Conservation (phyloP, 306 rosid species). For the Glycine soja region DNA sequence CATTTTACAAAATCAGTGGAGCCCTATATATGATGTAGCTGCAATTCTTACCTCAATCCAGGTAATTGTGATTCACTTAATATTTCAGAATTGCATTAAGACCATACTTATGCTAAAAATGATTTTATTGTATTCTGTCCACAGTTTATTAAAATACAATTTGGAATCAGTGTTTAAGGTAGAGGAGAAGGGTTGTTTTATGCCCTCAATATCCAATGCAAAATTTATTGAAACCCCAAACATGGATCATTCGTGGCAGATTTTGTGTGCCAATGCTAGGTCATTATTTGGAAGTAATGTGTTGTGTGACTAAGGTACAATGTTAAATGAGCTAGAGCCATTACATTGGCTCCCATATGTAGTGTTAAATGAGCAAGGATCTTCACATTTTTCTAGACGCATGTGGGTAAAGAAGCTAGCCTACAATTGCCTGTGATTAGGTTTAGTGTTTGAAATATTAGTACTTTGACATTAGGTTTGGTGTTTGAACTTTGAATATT, state of each 20-base stretch:
- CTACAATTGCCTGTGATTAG: not conserved
- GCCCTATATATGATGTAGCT: conserved; percentile 97
- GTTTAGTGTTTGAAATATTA: not conserved
- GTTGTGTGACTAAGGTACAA: not conserved
- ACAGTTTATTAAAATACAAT: not conserved
- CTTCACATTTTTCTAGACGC: not conserved
- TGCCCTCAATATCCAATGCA: not conserved
- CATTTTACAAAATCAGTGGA: conserved; percentile 96
- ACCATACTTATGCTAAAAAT: not conserved
- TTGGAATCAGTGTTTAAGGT: not conserved
- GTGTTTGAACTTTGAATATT: not conserved
- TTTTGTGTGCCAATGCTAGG: not conserved
- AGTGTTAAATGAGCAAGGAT: not conserved
- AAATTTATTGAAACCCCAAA: not conserved
- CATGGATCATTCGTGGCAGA: not conserved
- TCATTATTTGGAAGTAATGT: not conserved
- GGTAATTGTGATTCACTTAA: conserved; percentile 58
- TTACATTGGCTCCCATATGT: not conserved
- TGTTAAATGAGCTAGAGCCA: not conserved
- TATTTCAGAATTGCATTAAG: conserved; percentile 33
- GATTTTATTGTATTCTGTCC: conserved; percentile 15
- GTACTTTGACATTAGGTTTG: not conserved
- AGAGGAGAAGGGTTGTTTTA: not conserved
- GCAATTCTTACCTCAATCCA: conserved; percentile 97
- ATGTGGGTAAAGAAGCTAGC: not conserved